Evolutionary conservation across 2,329 filamentous ascomycete species (phyloP), one percentile per base, ranked within the genome.

Genomic region (Talaromyces sp.): DNA sequence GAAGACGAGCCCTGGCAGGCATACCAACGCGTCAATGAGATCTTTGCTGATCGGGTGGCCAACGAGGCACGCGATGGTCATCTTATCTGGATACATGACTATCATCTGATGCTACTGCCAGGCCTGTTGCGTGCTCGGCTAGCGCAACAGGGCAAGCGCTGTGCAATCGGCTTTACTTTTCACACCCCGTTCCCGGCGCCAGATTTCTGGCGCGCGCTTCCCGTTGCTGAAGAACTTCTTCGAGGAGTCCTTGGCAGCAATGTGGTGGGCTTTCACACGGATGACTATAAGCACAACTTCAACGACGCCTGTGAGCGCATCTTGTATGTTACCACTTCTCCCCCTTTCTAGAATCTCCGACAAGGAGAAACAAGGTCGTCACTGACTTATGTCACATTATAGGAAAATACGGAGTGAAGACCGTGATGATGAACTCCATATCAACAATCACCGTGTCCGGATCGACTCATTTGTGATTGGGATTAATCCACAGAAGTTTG

Each of bases 61-160:
- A 86, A 87, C 64, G 88, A 93, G 64, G 89, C 96, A 7, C 84
- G 91, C 70, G 89, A 95, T 69, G 91, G 91, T 60, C 91, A 96
- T 73, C 79, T 96, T 66, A 89, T 97, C 68, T 97, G 93, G 93
- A 89, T 97, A 2, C 93, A 97, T 76, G 93, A 97, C 77, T 97
- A 97, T 78, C 93, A 97, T 75, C 81, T 97, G 62, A 96, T 97
- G 89, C 86, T 97, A 17, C 82, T 97, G 21, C 93, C 93, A 17
- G 84, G 89, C 70, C 91, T 96, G 87, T 82, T 97, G 63, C 89
- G 93, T 63, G 87, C 95, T 10, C 64, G 72, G 84, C 90, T 90
- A 84, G 65, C 77, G 83, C 68, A 82, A 81, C 63, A 88, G 86
- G 80, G 67, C 31, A 92, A 91, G 78, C 90, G 91, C 64, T 87